Evolutionary conservation across 2,329 filamentous ascomycete species (phyloP).

Genomic region (Botryotinia globosa): DNA sequence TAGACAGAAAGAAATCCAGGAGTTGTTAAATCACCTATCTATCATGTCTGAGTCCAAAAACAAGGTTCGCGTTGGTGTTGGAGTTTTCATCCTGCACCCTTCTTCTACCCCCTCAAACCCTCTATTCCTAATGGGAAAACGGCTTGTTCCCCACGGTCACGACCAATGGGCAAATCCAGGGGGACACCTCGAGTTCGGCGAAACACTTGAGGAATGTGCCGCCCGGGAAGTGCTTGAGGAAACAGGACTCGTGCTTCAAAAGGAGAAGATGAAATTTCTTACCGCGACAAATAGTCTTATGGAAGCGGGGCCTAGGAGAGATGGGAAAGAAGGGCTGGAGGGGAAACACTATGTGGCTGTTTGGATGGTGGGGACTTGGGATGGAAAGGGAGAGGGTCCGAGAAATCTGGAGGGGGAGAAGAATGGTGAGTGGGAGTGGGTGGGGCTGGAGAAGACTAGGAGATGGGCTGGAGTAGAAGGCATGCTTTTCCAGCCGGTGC

Average conservation of each 20-base stretch:
- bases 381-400: not conserved
- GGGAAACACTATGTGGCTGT: not conserved
- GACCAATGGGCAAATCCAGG: not conserved
- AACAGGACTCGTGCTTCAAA: not conserved
- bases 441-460: not conserved
- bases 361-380: not conserved
- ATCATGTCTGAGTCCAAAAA: not conserved
- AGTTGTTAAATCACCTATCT: too few relatives aligned
- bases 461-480: not conserved
- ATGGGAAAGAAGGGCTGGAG: not conserved
- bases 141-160: not conserved
- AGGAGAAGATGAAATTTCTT: not conserved
- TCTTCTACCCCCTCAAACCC: not conserved
- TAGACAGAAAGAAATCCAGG: not conserved
- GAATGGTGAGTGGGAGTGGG: not conserved
- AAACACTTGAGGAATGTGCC: not conserved
- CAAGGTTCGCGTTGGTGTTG: not conserved
- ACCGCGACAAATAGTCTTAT: conserved; percentile 1
- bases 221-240: not conserved
- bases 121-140: not conserved
- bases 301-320: not conserved
- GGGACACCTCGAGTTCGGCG: not conserved
- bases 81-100: not conserved
- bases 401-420: not conserved
- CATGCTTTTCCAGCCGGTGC: not conserved